A percentile compares a stretch with the other conserved stretches of the same genome.
Evolutionary conservation across 495 filamentous ascomycete species (phyloP).

Genomic region (Letharia lupina): DNA sequence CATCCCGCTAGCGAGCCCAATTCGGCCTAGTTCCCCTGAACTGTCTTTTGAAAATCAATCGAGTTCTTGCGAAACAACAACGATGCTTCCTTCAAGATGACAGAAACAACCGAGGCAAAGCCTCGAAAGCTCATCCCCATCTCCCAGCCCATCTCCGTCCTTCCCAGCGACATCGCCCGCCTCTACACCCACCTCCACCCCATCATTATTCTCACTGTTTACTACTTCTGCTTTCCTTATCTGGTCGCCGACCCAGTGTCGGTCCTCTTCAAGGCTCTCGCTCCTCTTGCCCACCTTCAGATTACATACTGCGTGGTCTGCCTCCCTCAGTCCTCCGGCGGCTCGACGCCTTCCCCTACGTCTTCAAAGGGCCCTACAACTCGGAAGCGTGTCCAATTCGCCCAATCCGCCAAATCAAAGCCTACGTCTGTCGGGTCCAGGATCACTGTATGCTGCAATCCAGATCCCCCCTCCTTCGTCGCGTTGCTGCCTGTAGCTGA

Average conservation of each 20-base stretch:
- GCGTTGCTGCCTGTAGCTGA: background rate
- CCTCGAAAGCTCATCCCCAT: slow-evolving; percentile 18
- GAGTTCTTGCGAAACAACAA: slow-evolving; percentile 10
- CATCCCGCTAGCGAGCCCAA: background rate
- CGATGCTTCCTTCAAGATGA: slow-evolving; percentile 16
- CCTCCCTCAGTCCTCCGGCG: slow-evolving; percentile 50
- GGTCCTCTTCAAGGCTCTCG: slow-evolving; percentile 52
- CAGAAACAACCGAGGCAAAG: slow-evolving; percentile 13
- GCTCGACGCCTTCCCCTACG: slow-evolving; percentile 29
- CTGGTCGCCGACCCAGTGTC: slow-evolving; percentile 66
- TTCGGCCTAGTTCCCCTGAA: slow-evolving; percentile 3
- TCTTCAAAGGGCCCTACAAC: slow-evolving; percentile 17
- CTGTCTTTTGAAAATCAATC: background rate
- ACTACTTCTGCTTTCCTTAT: slow-evolving; percentile 50
- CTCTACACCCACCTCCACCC: slow-evolving; percentile 58
- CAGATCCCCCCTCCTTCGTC: background rate
- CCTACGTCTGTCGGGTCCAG: slow-evolving; percentile 17
- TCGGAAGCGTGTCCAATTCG: slow-evolving; percentile 25
- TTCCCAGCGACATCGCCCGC: slow-evolving; percentile 39
- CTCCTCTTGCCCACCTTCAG: slow-evolving; percentile 57
- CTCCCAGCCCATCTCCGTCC: slow-evolving; percentile 36
- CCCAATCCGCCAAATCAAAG: slow-evolving; percentile 23
- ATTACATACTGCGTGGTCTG: slow-evolving; percentile 60
- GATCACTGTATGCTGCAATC: slow-evolving; percentile 11
- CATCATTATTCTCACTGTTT: slow-evolving; percentile 51